Evolutionary conservation across 371 early-diverging fungal species (phyloP).

Genomic region (Mortierella sp.): DNA sequence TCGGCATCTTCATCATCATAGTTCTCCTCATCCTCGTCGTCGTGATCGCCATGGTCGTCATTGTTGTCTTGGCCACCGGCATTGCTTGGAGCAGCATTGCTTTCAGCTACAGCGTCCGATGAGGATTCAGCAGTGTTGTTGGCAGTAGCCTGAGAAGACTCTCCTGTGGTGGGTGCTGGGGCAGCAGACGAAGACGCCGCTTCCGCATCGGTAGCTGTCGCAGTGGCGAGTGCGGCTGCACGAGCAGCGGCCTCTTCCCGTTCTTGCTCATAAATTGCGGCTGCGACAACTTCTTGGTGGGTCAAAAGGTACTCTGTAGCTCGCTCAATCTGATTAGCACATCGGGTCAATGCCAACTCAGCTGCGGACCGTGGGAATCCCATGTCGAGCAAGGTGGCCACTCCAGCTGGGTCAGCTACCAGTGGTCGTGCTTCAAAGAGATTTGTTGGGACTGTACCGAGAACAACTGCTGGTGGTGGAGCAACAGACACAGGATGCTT

Average conservation of each 20-base stretch:
- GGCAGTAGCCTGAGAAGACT: too few relatives aligned
- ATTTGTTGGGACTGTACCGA: slow-evolving; percentile 29
- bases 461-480: slow-evolving; percentile 30
- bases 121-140: slow-evolving; percentile 18
- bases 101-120: slow-evolving; percentile 13
- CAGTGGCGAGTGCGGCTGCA: slow-evolving; percentile 28
- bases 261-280: slow-evolving; percentile 47
- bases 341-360: slow-evolving; percentile 81
- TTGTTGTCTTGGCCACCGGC: slow-evolving; percentile 6
- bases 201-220: slow-evolving; percentile 19
- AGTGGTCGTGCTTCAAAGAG: slow-evolving; percentile 52
- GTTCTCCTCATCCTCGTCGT: slow-evolving; percentile 26
- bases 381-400: slow-evolving; percentile 87
- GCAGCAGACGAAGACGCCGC: slow-evolving; percentile 19
- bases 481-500: slow-evolving; percentile 40
- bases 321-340: slow-evolving; percentile 81
- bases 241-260: slow-evolving; percentile 51
- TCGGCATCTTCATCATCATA: slow-evolving; percentile 57
- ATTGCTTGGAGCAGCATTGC: too few relatives aligned
- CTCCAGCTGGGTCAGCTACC: slow-evolving; percentile 69
- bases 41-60: slow-evolving; percentile 40
- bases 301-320: slow-evolving; percentile 92
- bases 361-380: slow-evolving; percentile 90
- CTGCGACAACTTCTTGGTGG: slow-evolving; percentile 76
- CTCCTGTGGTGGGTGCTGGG: slow-evolving; percentile 15